Conservation (phyloP, 108 stramenopile species). For the Stephanodiscus triporus region DNA sequence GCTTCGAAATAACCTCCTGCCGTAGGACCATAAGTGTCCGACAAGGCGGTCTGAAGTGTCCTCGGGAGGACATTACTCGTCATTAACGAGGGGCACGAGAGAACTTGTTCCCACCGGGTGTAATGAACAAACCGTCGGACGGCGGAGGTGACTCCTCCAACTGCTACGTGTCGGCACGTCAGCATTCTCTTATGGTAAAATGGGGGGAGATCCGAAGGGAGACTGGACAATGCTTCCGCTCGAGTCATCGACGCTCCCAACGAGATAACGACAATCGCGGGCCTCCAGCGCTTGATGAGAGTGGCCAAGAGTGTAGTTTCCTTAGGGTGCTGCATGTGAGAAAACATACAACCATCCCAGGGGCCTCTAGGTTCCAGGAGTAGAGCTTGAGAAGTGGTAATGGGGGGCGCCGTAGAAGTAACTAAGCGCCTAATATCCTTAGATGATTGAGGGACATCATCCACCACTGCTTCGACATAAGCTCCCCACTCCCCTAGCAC, state of each 20-base stretch:
- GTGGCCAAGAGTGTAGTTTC: background rate
- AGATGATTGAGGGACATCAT: background rate
- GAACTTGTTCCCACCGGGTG: background rate
- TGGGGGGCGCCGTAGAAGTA: background rate
- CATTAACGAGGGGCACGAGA: background rate
- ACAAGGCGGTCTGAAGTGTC: slow-evolving; percentile 1
- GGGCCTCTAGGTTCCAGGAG: background rate
- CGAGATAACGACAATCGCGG: too few relatives aligned
- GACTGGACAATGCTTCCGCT: too few relatives aligned
- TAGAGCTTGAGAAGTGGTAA: background rate
- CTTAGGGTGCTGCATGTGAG: background rate
- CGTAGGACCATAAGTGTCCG: background rate
- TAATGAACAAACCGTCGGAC: background rate
- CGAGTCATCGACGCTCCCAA: too few relatives aligned
- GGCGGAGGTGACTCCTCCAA: background rate
- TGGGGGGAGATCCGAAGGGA: too few relatives aligned
- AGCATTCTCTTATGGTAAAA: background rate
- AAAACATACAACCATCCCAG: background rate
- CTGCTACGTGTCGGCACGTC: background rate
- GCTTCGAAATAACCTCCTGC: background rate
- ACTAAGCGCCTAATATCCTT: background rate
- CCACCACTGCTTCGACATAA: background rate
- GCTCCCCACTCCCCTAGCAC: background rate
- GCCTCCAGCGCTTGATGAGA: too few relatives aligned
- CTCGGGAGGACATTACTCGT: background rate